Percentiles rank a stretch among this genome's conserved stretches.
Conservation (phyloP, 176 grass and related monocot genomes). For the Thalia dealbata region DNA sequence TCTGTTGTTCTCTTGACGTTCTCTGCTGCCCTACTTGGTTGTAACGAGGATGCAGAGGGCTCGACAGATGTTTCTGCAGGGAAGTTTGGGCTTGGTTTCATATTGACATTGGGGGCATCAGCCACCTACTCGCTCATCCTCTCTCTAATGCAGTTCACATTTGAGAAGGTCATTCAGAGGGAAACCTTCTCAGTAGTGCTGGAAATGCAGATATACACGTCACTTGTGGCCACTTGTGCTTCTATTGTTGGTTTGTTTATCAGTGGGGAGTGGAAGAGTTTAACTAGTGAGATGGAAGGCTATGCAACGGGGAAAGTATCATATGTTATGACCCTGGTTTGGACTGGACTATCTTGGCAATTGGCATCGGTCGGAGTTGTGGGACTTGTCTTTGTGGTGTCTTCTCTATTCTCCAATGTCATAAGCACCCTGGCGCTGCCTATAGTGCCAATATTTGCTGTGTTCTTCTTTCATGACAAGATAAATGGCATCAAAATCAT, state of each 20-base stretch:
- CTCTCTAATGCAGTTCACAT: slow-evolving; percentile 80
- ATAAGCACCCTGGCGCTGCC: slow-evolving; percentile 80
- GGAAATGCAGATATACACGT: slow-evolving; percentile 41
- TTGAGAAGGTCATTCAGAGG: slow-evolving; percentile 75
- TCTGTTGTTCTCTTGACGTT: slow-evolving; percentile 73
- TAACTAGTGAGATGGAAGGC: slow-evolving; percentile 55
- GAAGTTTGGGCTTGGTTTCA: slow-evolving; percentile 47
- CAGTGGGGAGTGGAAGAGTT: slow-evolving; percentile 72
- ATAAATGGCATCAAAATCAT: slow-evolving; percentile 78
- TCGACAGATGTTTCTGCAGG: slow-evolving; percentile 21
- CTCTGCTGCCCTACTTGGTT: slow-evolving; percentile 63
- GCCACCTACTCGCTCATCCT: slow-evolving; percentile 82
- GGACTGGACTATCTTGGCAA: slow-evolving; percentile 81
- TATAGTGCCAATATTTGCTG: slow-evolving; percentile 62
- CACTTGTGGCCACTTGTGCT: slow-evolving; percentile 46
- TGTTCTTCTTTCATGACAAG: slow-evolving; percentile 85
- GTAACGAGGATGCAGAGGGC: slow-evolving; percentile 37
- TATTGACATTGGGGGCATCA: slow-evolving; percentile 67
- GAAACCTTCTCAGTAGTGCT: slow-evolving; percentile 53
- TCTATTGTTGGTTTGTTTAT: slow-evolving; percentile 57
- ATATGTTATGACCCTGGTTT: slow-evolving; percentile 65
- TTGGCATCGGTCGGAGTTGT: slow-evolving; percentile 65
- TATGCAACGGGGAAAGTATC: slow-evolving; percentile 60
- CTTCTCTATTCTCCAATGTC: slow-evolving; percentile 89
- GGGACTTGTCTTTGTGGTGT: slow-evolving; percentile 72